Evolutionary conservation across 495 filamentous ascomycete genomes (phyloP).

Genomic region (Penicillium diatomitis): DNA sequence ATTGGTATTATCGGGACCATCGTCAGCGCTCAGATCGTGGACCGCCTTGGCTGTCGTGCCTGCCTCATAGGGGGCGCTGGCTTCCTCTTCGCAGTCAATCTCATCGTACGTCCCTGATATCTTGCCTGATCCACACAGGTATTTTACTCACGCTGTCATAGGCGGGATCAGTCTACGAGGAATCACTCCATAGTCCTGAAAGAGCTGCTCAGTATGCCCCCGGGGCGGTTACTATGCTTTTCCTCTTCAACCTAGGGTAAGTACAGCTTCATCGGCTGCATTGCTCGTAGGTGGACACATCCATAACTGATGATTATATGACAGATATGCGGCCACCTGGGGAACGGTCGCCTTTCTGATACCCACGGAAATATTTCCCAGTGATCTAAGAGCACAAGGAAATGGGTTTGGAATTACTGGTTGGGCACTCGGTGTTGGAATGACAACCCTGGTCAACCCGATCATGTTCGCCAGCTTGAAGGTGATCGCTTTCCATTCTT

Average conservation of each 20-base stretch:
- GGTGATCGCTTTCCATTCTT: slow-evolving; percentile 4
- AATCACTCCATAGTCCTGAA: slow-evolving; percentile 20
- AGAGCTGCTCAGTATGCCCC: slow-evolving; percentile 30
- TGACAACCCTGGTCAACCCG: slow-evolving; percentile 45
- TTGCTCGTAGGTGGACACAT: too few species aligned
- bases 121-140: background rate
- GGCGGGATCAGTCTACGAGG: slow-evolving; percentile 34
- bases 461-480: slow-evolving; percentile 38
- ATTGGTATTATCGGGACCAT: slow-evolving; percentile 46
- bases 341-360: slow-evolving; percentile 46
- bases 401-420: slow-evolving; percentile 50
- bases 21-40: slow-evolving; percentile 44
- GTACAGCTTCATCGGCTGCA: background rate
- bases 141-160: slow-evolving; percentile 1
- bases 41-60: slow-evolving; percentile 38
- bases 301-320: background rate
- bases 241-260: slow-evolving; percentile 43
- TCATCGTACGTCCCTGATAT: slow-evolving; percentile 17
- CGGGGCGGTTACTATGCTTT: slow-evolving; percentile 42
- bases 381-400: slow-evolving; percentile 43
- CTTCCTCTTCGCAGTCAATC: slow-evolving; percentile 23
- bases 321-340: slow-evolving; percentile 44
- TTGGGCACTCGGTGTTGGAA: slow-evolving; percentile 48
- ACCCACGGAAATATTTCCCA: slow-evolving; percentile 46
- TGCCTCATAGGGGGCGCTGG: slow-evolving; percentile 35